A percentile compares a stretch with the other conserved stretches of the same genome.
Conservation (phyloP, 768 basidiomycete species). For the Xanthoconium stramineum region DNA sequence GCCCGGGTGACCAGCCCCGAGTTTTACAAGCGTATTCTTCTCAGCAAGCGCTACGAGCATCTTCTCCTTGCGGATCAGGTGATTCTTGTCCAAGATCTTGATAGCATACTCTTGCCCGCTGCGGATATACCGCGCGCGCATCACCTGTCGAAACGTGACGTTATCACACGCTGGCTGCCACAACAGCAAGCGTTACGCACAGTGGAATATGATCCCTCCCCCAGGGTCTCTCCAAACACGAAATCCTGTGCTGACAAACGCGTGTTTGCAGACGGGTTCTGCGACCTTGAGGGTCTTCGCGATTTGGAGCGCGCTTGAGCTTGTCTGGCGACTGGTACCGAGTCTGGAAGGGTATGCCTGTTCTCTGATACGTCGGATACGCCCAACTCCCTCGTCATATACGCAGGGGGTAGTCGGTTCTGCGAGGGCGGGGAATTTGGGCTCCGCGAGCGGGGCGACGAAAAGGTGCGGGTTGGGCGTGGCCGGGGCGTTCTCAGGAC, state of each 20-base stretch:
- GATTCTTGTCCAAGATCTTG: slow-evolving; percentile 82
- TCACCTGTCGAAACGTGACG: slow-evolving; percentile 42
- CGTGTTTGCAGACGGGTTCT: slow-evolving; percentile 45
- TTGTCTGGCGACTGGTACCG: background rate
- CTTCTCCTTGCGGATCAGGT: slow-evolving; percentile 76
- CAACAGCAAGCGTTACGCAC: slow-evolving; percentile 40
- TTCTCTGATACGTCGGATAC: slow-evolving; percentile 29
- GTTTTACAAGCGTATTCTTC: slow-evolving; percentile 68
- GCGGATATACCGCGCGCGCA: slow-evolving; percentile 48
- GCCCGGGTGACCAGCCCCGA: slow-evolving; percentile 71
- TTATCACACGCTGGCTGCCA: slow-evolving; percentile 10
- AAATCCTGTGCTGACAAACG: slow-evolving; percentile 59
- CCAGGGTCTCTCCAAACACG: slow-evolving; percentile 67
- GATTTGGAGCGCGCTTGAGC: slow-evolving; percentile 39
- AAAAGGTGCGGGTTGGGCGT: slow-evolving; percentile 59
- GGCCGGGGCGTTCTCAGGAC: slow-evolving; percentile 43
- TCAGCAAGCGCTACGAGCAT: slow-evolving; percentile 75
- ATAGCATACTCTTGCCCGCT: slow-evolving; percentile 70
- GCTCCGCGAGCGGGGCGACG: slow-evolving; percentile 59
- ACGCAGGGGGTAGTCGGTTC: slow-evolving; percentile 46
- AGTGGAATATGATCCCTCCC: slow-evolving; percentile 81
- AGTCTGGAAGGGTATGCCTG: slow-evolving; percentile 13
- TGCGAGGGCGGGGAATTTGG: slow-evolving; percentile 41
- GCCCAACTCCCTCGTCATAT: slow-evolving; percentile 58
- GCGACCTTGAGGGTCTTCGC: slow-evolving; percentile 36